phyloP scores from a whole-genome alignment of 306 rosid genomes.

The Citrullus colocynthis region DNA sequence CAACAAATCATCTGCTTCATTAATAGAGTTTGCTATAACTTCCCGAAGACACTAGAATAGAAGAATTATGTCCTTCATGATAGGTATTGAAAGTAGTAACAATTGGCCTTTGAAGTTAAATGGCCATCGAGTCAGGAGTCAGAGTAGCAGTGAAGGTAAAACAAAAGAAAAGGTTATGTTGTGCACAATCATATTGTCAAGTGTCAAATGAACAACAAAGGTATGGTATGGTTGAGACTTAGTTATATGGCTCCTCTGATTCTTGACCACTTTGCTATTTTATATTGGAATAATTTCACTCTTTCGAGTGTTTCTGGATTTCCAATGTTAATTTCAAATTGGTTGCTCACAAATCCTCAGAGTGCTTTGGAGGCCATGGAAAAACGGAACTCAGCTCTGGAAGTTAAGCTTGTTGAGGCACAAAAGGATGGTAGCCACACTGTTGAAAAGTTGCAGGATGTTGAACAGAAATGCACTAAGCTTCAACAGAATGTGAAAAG shows the following conservation, averaged over 20 bases:
- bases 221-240: background rate
- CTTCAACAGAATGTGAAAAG: slow-evolving; percentile 62
- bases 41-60: background rate
- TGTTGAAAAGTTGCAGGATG: slow-evolving; percentile 48
- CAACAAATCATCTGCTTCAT: background rate
- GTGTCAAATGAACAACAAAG: background rate
- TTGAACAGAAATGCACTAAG: slow-evolving; percentile 53
- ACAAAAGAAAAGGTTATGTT: background rate
- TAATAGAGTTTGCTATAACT: background rate
- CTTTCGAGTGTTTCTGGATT: background rate
- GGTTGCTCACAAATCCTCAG: slow-evolving; percentile 23
- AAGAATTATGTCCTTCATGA: background rate
- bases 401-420: slow-evolving; percentile 41
- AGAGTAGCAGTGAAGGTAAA: background rate
- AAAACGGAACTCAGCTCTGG: slow-evolving; percentile 46
- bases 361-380: slow-evolving; percentile 56
- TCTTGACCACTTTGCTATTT: background rate
- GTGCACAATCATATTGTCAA: background rate
- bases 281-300: background rate
- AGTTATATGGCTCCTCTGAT: background rate
- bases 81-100: background rate
- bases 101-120: background rate
- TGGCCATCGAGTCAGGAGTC: background rate
- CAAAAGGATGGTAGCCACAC: slow-evolving; percentile 34
- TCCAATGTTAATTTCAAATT: background rate